Evolutionary conservation across 306 rosid genomes (phyloP).

Genomic region (Trifolium dubium): DNA sequence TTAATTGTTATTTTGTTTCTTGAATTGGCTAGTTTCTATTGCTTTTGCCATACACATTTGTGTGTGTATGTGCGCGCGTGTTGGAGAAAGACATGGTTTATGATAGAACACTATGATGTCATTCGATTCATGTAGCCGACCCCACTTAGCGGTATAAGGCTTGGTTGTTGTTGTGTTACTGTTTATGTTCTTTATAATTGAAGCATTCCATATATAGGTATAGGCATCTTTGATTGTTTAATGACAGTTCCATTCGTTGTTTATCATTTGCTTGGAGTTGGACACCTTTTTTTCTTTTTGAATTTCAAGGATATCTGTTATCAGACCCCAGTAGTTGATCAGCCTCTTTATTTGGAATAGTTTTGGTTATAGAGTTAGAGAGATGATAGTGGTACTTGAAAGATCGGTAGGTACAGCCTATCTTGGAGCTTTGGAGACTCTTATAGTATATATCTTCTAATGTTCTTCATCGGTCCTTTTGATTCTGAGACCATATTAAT

Average conservation of each 20-base stretch:
- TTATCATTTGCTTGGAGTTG: slow-evolving; percentile 5
- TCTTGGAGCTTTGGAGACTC: slow-evolving; percentile 1
- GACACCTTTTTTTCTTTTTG: background rate
- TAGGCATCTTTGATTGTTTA: background rate
- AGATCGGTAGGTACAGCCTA: background rate
- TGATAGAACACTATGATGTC: too few species aligned
- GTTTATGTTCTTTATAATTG: slow-evolving; percentile 6
- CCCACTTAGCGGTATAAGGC: too few species aligned
- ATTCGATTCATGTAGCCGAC: too few species aligned
- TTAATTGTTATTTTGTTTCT: slow-evolving; percentile 27
- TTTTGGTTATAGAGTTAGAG: background rate
- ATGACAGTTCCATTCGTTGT: slow-evolving; percentile 1
- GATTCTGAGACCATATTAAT: background rate
- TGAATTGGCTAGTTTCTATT: slow-evolving; percentile 3
- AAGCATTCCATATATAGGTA: background rate
- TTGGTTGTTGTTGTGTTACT: background rate
- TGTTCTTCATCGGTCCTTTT: background rate
- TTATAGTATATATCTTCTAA: background rate
- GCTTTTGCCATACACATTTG: background rate
- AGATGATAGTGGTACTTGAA: background rate
- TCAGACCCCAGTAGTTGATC: background rate
- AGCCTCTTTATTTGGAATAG: background rate
- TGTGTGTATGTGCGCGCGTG: slow-evolving; percentile 12
- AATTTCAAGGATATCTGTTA: background rate
- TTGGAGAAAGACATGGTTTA: too few species aligned